Percentiles rank a stretch among this genome's conserved stretches.
These are phyloP conservation scores for Colletotrichum agaves DNA, from an alignment of 2,329 filamentous ascomycete genomes.

Conservation along the genomic window DNA sequence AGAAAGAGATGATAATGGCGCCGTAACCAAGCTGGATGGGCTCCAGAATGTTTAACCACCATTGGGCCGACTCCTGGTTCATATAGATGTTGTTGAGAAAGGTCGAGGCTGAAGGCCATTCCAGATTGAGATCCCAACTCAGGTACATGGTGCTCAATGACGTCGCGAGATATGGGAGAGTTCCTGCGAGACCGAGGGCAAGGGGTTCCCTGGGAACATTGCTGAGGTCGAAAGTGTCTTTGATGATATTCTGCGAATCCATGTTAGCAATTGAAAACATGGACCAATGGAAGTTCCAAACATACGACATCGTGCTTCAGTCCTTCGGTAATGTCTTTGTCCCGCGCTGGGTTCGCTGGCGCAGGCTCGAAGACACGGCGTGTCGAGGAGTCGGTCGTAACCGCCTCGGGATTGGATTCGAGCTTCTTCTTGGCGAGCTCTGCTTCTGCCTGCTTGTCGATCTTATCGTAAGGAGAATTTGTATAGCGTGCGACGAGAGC, in stretches of 20 bases:
- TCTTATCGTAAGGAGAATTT: slow-evolving; percentile 45
- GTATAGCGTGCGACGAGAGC: slow-evolving; percentile 39
- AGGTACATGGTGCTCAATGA: slow-evolving; percentile 85
- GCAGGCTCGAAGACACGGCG: slow-evolving; percentile 60
- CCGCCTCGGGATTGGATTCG: slow-evolving; percentile 67
- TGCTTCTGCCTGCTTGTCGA: slow-evolving; percentile 67
- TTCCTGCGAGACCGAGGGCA: slow-evolving; percentile 78
- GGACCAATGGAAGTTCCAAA: not conserved
- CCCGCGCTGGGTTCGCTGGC: slow-evolving; percentile 38
- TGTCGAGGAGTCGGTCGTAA: slow-evolving; percentile 67
- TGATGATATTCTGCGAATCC: slow-evolving; percentile 66
- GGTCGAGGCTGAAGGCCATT: slow-evolving; percentile 67
- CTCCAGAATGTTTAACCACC: slow-evolving; percentile 80
- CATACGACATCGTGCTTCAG: slow-evolving; percentile 67
- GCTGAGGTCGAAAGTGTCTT: slow-evolving; percentile 74
- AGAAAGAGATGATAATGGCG: slow-evolving; percentile 91
- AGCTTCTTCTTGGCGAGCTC: slow-evolving; percentile 65
- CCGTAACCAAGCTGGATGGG: slow-evolving; percentile 92
- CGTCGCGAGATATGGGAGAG: slow-evolving; percentile 86
- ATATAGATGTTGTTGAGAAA: slow-evolving; percentile 74
- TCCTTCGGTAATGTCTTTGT: slow-evolving; percentile 46
- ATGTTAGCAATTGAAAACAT: not conserved
- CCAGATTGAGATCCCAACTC: slow-evolving; percentile 82
- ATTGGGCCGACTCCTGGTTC: slow-evolving; percentile 75
- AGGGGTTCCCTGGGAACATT: slow-evolving; percentile 75